These are phyloP conservation scores for Trametes villosa DNA, from an alignment of 768 basidiomycete genomes.

Conservation along the genomic window DNA sequence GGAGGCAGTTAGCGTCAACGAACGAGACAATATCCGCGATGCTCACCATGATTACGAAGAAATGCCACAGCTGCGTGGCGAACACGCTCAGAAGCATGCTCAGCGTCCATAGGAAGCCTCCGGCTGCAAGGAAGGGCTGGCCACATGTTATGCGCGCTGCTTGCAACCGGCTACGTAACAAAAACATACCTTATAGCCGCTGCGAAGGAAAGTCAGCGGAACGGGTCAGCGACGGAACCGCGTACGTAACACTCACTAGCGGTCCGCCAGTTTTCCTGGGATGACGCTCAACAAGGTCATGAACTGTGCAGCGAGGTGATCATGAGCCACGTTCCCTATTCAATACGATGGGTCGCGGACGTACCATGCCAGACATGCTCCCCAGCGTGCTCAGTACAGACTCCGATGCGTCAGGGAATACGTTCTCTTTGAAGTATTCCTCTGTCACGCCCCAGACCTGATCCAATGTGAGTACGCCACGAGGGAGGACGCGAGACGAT, in stretches of 20 bases:
- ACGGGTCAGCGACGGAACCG: not conserved
- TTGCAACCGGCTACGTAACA: not conserved
- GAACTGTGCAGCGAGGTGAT: constrained; percentile 11
- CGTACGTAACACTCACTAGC: constrained; percentile 22
- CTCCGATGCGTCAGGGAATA: constrained; percentile 29
- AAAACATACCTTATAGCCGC: constrained; percentile 24
- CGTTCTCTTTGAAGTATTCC: constrained; percentile 37
- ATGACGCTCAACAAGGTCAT: constrained; percentile 29
- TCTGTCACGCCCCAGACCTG: constrained; percentile 41
- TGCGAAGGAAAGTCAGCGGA: not conserved
- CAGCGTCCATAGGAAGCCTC: constrained; percentile 30
- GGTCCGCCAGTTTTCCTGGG: constrained; percentile 28
- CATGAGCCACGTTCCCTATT: not conserved
- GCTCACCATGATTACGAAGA: constrained; percentile 26
- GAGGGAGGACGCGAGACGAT: constrained; percentile 25
- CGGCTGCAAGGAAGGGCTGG: constrained; percentile 26
- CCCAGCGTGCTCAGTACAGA: constrained; percentile 27
- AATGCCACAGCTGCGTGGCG: constrained; percentile 30
- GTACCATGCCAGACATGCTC: constrained; percentile 28
- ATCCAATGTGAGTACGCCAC: constrained; percentile 22
- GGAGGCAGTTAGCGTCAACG: not conserved
- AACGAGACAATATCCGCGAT: not conserved
- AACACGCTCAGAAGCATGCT: constrained; percentile 29
- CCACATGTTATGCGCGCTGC: constrained; percentile 1
- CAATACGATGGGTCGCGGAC: not conserved